Evolutionary conservation across 306 rosid genomes (phyloP).

Genomic region (Fragaria iinumae): DNA sequence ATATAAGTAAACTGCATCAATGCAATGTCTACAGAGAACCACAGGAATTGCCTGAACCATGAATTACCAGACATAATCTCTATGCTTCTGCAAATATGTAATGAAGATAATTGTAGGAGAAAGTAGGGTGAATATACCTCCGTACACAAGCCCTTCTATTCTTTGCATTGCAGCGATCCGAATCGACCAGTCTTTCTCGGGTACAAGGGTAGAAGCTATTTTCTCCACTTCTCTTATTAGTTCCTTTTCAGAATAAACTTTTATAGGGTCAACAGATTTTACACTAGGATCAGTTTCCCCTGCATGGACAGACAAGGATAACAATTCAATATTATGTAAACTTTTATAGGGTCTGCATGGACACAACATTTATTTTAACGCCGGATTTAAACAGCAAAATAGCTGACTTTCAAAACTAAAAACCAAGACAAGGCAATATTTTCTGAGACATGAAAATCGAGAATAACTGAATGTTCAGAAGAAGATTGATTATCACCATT

Average conservation of each 20-base stretch:
- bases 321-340: conserved; percentile 18
- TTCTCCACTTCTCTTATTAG: conserved; percentile 84
- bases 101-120: neutral
- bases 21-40: neutral
- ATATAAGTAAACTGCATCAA: neutral
- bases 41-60: neutral
- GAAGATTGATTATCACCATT: neutral
- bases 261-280: conserved; percentile 70
- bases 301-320: conserved; percentile 40
- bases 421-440: neutral
- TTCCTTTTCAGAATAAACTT: conserved; percentile 96
- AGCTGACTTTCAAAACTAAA: neutral
- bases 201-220: conserved; percentile 86
- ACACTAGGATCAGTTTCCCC: conserved; percentile 67
- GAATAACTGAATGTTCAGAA: neutral
- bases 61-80: neutral
- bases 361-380: neutral
- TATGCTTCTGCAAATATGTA: neutral
- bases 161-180: conserved; percentile 96
- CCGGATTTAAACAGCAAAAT: neutral
- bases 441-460: neutral
- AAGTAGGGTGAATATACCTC: conserved; percentile 61
- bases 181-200: conserved; percentile 96
- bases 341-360: too few species aligned
- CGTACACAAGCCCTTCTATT: conserved; percentile 87